Percentiles rank a stretch among this genome's conserved stretches.
Conservation (phyloP, 192 early-diverging fungal species). For the Jimgerdemannia flammicorona region DNA sequence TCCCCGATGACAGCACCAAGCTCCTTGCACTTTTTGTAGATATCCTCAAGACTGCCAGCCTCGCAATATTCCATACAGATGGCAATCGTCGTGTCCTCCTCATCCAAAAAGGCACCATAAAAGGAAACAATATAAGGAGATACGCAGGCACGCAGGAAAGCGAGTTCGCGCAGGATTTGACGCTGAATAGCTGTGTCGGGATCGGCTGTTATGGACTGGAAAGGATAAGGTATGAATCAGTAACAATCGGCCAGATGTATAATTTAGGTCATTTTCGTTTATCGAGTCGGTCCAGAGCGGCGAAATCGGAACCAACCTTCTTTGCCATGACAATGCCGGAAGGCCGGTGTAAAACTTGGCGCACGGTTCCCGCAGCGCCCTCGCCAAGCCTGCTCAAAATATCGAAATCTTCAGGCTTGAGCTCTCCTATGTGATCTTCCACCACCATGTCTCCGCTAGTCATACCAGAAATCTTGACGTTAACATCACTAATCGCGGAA, state of each 20-base stretch:
- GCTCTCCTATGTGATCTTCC: not conserved
- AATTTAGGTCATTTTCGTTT: not conserved
- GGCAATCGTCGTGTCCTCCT: slow-evolving; percentile 72
- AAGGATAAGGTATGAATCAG: not conserved
- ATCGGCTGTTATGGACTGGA: slow-evolving; percentile 57
- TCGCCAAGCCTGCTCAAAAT: slow-evolving; percentile 80
- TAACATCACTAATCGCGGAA: too few relatives aligned
- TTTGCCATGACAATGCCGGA: slow-evolving; percentile 84
- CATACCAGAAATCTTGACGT: too few relatives aligned
- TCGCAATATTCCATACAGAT: slow-evolving; percentile 99
- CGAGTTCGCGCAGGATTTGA: slow-evolving; percentile 89
- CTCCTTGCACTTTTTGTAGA: slow-evolving; percentile 74
- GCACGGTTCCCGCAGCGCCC: slow-evolving; percentile 86
- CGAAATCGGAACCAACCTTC: slow-evolving; percentile 61
- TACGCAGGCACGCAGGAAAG: slow-evolving; percentile 84
- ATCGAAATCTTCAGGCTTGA: slow-evolving; percentile 66
- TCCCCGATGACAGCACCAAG: slow-evolving; percentile 83
- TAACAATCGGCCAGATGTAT: too few relatives aligned
- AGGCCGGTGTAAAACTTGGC: slow-evolving; percentile 77
- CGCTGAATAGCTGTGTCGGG: slow-evolving; percentile 67
- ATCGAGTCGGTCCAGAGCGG: not conserved
- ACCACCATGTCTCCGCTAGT: too few relatives aligned
- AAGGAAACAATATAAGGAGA: slow-evolving; percentile 93
- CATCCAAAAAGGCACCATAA: slow-evolving; percentile 88
- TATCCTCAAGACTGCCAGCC: slow-evolving; percentile 86